phyloP scores from a whole-genome alignment of 352 stramenopile genomes.

The Plasmopara muralis region DNA sequence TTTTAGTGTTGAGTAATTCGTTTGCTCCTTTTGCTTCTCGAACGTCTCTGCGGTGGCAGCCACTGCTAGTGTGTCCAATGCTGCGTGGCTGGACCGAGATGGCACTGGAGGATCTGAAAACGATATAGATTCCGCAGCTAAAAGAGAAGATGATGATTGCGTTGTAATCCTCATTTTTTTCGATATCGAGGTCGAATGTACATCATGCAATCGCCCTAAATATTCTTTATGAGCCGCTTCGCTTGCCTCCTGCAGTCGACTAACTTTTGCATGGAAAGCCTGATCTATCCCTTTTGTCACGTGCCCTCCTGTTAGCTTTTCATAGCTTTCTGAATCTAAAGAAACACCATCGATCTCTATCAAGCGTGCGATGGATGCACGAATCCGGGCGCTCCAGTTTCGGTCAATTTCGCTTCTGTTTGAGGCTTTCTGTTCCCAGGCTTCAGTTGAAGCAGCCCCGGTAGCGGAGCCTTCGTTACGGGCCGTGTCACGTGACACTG shows the following conservation, averaged over 20 bases:
- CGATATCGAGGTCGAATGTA: constrained; percentile 34
- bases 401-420: constrained; percentile 2
- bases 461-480: not conserved
- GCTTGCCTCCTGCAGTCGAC: constrained; percentile 13
- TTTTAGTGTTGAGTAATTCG: constrained; percentile 8
- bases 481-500: not conserved
- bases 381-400: constrained; percentile 20
- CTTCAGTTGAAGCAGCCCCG: not conserved
- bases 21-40: not conserved
- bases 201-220: constrained; percentile 43
- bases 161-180: constrained; percentile 33
- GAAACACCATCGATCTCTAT: constrained; percentile 26
- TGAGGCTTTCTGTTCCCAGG: not conserved
- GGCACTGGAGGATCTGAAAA: not conserved
- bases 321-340: constrained; percentile 13
- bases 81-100: constrained; percentile 12
- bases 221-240: constrained; percentile 42
- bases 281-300: constrained; percentile 25
- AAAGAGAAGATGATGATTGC: not conserved
- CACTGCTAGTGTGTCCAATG: constrained; percentile 18
- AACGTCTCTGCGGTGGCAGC: constrained; percentile 12
- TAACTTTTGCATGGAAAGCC: constrained; percentile 25
- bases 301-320: constrained; percentile 24
- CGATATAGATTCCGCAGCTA: not conserved
- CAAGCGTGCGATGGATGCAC: constrained; percentile 23